These are phyloP conservation scores for Clitopilus hobsonii DNA, from an alignment of 768 basidiomycete species.

Conservation along the genomic window DNA sequence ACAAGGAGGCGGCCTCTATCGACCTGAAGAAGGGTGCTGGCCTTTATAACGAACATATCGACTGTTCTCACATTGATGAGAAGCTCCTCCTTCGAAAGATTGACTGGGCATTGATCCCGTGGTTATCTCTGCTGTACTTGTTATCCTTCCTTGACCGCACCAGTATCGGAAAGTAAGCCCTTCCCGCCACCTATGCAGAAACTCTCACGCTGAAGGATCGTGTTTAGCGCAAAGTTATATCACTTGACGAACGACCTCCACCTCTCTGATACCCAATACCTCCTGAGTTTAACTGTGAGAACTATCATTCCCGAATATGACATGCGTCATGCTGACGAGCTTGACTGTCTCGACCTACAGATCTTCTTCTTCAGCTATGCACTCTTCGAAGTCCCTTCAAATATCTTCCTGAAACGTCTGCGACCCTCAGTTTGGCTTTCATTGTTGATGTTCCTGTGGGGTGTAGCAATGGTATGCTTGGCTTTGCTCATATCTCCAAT, in stretches of 20 bases:
- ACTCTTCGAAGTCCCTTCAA: conserved; percentile 75
- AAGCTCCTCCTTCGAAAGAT: conserved; percentile 67
- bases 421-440: conserved; percentile 79
- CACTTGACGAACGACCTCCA: conserved; percentile 52
- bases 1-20: conserved; percentile 26
- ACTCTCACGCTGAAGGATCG: neutral
- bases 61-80: conserved; percentile 61
- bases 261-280: conserved; percentile 62
- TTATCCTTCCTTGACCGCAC: conserved; percentile 61
- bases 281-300: conserved; percentile 53
- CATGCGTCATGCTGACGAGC: neutral
- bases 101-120: conserved; percentile 60
- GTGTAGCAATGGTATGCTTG: conserved; percentile 61
- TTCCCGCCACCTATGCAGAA: conserved; percentile 7
- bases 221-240: conserved; percentile 45
- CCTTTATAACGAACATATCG: conserved; percentile 45
- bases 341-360: conserved; percentile 6
- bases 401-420: conserved; percentile 66
- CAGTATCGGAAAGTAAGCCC: conserved; percentile 44
- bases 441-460: conserved; percentile 69
- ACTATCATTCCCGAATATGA: conserved; percentile 9
- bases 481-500: neutral
- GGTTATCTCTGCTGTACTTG: conserved; percentile 73
- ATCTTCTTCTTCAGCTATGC: conserved; percentile 62
- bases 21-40: conserved; percentile 16